These are phyloP conservation scores for Auriscalpium microsporum DNA, from an alignment of 768 basidiomycete species.

Conservation along the genomic window DNA sequence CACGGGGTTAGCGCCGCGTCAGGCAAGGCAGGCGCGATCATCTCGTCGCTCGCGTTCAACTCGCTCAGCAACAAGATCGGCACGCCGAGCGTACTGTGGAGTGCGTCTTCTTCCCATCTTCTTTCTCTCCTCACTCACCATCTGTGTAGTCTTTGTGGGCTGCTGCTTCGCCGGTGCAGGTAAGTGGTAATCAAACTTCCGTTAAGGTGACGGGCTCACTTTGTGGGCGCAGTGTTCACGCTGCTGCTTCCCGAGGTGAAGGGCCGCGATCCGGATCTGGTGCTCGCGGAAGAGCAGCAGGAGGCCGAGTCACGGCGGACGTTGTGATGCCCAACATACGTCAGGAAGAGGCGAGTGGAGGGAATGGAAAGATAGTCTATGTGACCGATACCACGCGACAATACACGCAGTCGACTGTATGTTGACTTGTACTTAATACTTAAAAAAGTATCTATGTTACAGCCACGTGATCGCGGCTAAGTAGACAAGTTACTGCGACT, in stretches of 20 bases:
- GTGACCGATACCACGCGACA: too few relatives aligned
- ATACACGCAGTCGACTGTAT: too few relatives aligned
- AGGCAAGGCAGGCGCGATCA: constrained; percentile 72
- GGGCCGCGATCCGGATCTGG: constrained; percentile 40
- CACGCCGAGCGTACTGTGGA: constrained; percentile 61
- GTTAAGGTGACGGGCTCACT: neutral
- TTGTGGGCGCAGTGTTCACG: constrained; percentile 21
- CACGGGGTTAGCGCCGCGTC: constrained; percentile 69
- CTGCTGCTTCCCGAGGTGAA: constrained; percentile 44
- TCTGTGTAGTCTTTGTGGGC: constrained; percentile 49
- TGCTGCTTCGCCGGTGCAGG: constrained; percentile 52
- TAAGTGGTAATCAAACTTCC: constrained; percentile 12
- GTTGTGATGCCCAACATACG: too few relatives aligned
- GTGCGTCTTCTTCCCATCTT: constrained; percentile 31
- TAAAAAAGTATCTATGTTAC: too few relatives aligned
- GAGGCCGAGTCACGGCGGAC: neutral
- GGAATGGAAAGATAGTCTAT: too few relatives aligned
- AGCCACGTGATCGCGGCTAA: too few relatives aligned
- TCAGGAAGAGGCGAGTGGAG: too few relatives aligned
- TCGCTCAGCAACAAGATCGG: constrained; percentile 51
- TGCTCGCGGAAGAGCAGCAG: constrained; percentile 33
- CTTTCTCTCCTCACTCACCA: neutral
- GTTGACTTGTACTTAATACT: too few relatives aligned
- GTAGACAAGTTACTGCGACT: too few relatives aligned
- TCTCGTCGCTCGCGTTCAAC: constrained; percentile 69